Evolutionary conservation across 768 basidiomycete species (phyloP), one percentile per base, ranked within the genome.

Genomic region (Trametes villosa): DNA sequence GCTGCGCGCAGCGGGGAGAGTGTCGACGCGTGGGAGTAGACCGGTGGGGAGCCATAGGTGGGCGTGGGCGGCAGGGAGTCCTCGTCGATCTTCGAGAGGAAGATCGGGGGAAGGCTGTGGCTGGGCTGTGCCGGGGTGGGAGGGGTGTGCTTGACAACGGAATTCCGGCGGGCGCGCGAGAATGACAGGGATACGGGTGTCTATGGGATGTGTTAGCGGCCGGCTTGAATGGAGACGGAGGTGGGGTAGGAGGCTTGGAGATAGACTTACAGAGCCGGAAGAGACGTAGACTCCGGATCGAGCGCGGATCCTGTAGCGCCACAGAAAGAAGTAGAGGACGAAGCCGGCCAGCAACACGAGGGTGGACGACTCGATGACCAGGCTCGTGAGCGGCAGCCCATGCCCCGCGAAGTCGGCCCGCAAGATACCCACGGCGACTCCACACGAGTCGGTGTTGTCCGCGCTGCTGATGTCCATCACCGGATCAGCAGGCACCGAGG

Each of bases 371-470:
- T 49, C 56, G 15, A 57, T 42, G 11, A 57, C 56, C 0, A 57
- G 47, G 48, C 36, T 49, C 6, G 56, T 57, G 38, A 57, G 47
- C 9, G 47, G 47, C 13, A 57, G 20, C 1, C 56, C 47, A 27
- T 57, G 56, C 0, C 47, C 56, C 6, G 56, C 47, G 38, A 30
- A 41, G 20, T 57, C 56, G 2, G 20, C 30, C 38, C 38, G 29
- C 20, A 57, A 7, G 27, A 49, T 29, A 8, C n/a, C 34, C n/a
- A 24, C 17, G 4, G 56, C 30, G 13, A 22, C 12, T 4, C 27
- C 38, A 31, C 56, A 57, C 1, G 44, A 7, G 3, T 7, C 30
- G 20, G 2, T 22, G 36, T 5, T 12, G 3, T 38, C 4, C 12
- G n/a, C n/a, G n/a, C n/a, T n/a, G n/a, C n/a, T n/a, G n/a, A n/a